Base-by-base conservation (phyloP, 495 filamentous ascomycete species). In the Tuber aestivum region DNA sequence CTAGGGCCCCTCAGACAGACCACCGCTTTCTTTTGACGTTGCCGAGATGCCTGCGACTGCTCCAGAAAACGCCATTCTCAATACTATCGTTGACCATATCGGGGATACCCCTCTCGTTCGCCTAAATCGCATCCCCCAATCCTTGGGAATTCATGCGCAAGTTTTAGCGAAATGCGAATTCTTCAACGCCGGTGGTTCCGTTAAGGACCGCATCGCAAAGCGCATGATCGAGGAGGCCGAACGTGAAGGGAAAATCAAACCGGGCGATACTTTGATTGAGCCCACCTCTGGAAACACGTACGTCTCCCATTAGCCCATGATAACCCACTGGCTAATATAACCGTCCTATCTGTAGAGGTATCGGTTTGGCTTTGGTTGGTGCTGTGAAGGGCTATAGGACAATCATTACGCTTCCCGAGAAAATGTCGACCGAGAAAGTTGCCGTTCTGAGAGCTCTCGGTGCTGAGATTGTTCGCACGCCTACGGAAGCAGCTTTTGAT, bases 371-470 rank as follows among this genome's bases (percentile, higher is more conserved):
- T 27, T 87, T 99, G 68, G 95, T 98, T 23, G 95, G 89, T 44
- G 95, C 95, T 12, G 91, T 99, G 76, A 97, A 97, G 86, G 94
- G 92, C 71, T 99, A 99, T 86, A 95, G 95, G 84, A 95, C 93
- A 23, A 97, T 99, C 84, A 99, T 99, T 82, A 99, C 95, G 0
- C 89, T 99, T 3, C 95, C 95, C 50, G 95, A 99, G 86, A 99
- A 99, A 87, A 99, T 99, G 95, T 97, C 94, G 9, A 90, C 93
- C 41, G 95, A 99, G 85, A 99, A 99, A 84, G 96, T 99, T 20
- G 90, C 94, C 2, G 95, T 99, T 18, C 87, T 99, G 40, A 90
- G 93, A 70, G 94, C 95, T 27, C 88, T 99, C 44, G 95, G 95
- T 75, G 95, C 95, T 37, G 97, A 95, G 79, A 98, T 99, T 83